Conservation (phyloP, 2,329 filamentous ascomycete species). For the Colletotrichum acutatum region DNA sequence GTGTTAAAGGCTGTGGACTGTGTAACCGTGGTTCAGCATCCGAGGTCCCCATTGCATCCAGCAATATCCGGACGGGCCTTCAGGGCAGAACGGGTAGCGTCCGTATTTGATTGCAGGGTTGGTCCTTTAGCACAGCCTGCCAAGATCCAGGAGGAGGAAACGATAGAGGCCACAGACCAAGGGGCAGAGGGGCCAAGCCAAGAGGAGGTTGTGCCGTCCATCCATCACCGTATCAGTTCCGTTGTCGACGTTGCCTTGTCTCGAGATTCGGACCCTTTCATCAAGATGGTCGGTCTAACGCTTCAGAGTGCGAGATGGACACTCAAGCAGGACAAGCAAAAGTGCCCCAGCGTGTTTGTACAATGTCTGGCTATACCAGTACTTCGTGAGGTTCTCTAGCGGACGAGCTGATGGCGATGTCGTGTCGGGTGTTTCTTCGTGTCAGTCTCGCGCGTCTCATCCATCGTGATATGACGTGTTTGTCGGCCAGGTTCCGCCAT, state of each 20-base stretch:
- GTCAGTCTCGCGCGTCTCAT: neutral
- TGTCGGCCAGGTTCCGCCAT: constrained; percentile 18
- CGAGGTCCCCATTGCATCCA: constrained; percentile 8
- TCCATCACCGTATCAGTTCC: neutral
- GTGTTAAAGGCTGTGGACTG: neutral
- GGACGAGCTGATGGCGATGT: neutral
- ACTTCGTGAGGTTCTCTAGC: too few relatives aligned
- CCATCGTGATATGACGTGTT: neutral
- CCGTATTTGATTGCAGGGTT: constrained; percentile 25
- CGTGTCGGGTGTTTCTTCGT: neutral
- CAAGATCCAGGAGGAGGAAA: constrained; percentile 18
- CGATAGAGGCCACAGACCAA: constrained; percentile 18
- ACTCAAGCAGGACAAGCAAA: neutral
- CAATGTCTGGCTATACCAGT: neutral
- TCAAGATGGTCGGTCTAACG: neutral
- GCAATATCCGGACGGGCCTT: neutral
- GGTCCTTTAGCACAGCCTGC: constrained; percentile 24
- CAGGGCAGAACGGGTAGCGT: constrained; percentile 13
- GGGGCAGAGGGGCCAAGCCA: constrained; percentile 23
- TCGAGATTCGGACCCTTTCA: neutral
- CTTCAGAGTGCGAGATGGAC: neutral
- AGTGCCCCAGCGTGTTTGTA: neutral
- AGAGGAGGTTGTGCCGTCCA: constrained; percentile 18
- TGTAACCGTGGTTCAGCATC: constrained; percentile 6
- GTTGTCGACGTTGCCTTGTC: neutral